phyloP scores from a whole-genome alignment of 2,329 filamentous ascomycete species.

The Aureobasidium lini region DNA sequence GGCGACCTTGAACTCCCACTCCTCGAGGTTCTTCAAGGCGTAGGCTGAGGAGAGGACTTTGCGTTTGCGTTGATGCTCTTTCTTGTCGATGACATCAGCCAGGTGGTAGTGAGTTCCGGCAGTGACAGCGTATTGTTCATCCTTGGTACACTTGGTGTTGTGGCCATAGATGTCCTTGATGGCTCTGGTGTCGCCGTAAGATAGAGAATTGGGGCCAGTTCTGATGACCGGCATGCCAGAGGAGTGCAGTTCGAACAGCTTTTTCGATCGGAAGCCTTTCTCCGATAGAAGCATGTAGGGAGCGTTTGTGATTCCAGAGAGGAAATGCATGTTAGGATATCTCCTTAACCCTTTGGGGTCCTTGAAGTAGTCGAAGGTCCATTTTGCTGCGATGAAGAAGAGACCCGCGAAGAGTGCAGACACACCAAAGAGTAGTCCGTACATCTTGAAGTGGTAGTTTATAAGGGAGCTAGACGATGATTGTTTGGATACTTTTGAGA shows the following conservation, averaged over 20 bases:
- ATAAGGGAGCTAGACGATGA: not conserved
- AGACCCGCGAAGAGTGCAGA: not conserved
- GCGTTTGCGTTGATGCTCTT: constrained; percentile 32
- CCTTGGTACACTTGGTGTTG: constrained; percentile 29
- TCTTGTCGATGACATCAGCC: constrained; percentile 33
- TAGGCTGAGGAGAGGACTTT: constrained; percentile 33
- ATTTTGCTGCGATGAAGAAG: not conserved
- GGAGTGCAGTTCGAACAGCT: constrained; percentile 37
- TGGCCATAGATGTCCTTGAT: constrained; percentile 35
- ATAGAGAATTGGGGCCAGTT: constrained; percentile 40
- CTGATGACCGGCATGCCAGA: constrained; percentile 37
- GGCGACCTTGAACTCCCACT: constrained; percentile 35
- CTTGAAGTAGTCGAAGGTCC: constrained; percentile 29
- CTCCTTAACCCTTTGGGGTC: constrained; percentile 42
- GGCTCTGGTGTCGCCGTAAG: constrained; percentile 34
- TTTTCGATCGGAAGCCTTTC: constrained; percentile 35
- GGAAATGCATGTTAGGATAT: constrained; percentile 37
- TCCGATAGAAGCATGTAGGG: constrained; percentile 38
- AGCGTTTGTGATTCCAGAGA: constrained; percentile 40
- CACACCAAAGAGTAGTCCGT: not conserved
- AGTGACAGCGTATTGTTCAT: constrained; percentile 26
- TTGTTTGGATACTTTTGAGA: not conserved
- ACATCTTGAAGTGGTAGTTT: not conserved
- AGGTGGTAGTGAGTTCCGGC: constrained; percentile 29
- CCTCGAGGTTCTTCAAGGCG: constrained; percentile 34